A percentile compares a stretch with the other conserved stretches of the same genome.
Evolutionary conservation across 305 asterid species (phyloP).

Genomic region (Fraxinus xanthoxyloides): DNA sequence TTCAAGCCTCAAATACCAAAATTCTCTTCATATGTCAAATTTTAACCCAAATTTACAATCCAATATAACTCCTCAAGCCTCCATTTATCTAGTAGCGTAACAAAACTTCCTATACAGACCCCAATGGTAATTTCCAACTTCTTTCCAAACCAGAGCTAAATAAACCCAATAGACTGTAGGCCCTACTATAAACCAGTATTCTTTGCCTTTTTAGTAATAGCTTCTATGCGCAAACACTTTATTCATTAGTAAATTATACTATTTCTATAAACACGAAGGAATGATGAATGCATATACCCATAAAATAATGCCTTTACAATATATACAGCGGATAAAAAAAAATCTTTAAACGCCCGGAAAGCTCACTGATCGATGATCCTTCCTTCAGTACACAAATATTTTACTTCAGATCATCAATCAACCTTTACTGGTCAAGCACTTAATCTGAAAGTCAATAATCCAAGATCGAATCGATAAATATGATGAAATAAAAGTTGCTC

Average conservation of each 20-base stretch:
- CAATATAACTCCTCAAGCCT: neutral
- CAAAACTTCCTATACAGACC: neutral
- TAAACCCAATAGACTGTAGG: neutral
- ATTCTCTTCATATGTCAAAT: constrained; percentile 13
- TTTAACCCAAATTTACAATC: neutral
- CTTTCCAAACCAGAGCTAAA: constrained; percentile 5
- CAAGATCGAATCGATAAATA: constrained; percentile 12
- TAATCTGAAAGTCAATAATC: constrained; percentile 28
- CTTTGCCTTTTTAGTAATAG: neutral
- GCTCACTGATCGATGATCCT: constrained; percentile 24
- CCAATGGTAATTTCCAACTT: constrained; percentile 12
- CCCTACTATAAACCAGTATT: neutral
- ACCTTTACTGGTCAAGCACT: constrained; percentile 20
- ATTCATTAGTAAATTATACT: constrained; percentile 4
- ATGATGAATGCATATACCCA: constrained; percentile 10
- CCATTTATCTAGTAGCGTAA: neutral
- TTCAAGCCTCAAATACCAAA: constrained; percentile 17
- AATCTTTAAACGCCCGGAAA: neutral
- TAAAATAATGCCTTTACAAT: constrained; percentile 18
- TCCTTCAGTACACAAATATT: constrained; percentile 15
- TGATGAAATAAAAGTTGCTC: constrained; percentile 4
- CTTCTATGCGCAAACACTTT: neutral
- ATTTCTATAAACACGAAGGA: neutral
- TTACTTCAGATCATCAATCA: constrained; percentile 41
- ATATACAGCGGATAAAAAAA: neutral